A percentile compares a stretch with the other conserved stretches of the same genome.
These are phyloP conservation scores for Bremia lactucae DNA, from an alignment of 352 stramenopile genomes.

Conservation along the genomic window DNA sequence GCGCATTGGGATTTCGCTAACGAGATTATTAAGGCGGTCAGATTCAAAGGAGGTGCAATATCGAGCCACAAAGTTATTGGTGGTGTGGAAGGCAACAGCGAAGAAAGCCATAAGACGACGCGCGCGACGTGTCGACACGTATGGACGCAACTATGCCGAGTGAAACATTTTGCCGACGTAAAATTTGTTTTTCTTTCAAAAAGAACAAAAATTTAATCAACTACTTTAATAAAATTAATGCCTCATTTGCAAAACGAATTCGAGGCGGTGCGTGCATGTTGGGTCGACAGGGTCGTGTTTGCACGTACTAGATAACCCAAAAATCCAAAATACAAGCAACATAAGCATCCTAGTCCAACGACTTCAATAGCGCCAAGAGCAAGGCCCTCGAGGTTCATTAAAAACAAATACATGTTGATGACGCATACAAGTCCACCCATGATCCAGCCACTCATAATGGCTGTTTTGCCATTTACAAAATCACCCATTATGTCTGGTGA, in stretches of 20 bases:
- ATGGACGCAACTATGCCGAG: constrained; percentile 57
- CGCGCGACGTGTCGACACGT: constrained; percentile 46
- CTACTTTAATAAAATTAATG: no score
- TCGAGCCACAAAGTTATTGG: constrained; percentile 31
- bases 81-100: constrained; percentile 54
- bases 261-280: constrained; percentile 10
- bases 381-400: constrained; percentile 49
- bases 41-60: constrained; percentile 27
- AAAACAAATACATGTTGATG: constrained; percentile 74
- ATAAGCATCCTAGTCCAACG: constrained; percentile 17
- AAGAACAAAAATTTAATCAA: no score
- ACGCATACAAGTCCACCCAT: constrained; percentile 50
- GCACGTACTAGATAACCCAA: constrained; percentile 47
- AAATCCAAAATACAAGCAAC: constrained; percentile 63
- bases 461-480: constrained; percentile 44
- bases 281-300: constrained; percentile 22
- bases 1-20: constrained; percentile 28
- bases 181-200: no score
- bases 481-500: constrained; percentile 69
- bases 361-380: constrained; percentile 27
- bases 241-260: constrained; percentile 8
- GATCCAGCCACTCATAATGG: constrained; percentile 42
- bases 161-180: no score
- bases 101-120: constrained; percentile 56
- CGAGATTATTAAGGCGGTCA: constrained; percentile 20